Percentiles rank a stretch among this genome's conserved stretches.
These are phyloP conservation scores for Podaxis rugospora DNA, from an alignment of 768 basidiomycete genomes.

Conservation along the genomic window DNA sequence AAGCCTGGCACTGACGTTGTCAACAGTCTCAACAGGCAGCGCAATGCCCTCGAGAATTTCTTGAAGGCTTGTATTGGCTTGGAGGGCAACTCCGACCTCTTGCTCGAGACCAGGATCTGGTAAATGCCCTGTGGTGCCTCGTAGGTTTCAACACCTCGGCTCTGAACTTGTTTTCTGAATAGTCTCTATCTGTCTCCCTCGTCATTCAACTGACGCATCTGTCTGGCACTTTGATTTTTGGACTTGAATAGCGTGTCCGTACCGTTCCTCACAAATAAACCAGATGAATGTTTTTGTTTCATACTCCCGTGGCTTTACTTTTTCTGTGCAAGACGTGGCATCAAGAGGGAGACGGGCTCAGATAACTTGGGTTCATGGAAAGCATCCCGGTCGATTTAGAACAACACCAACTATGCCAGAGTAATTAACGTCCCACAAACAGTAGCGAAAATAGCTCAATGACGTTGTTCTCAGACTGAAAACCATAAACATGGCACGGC, in stretches of 20 bases:
- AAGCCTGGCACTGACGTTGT: conserved; percentile 93
- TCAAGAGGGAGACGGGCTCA: background rate
- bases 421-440: background rate
- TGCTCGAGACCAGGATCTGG: conserved; percentile 88
- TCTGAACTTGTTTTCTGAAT: background rate
- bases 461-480: background rate
- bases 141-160: background rate
- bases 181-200: background rate
- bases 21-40: conserved; percentile 93
- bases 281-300: too few relatives aligned
- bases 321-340: too few relatives aligned
- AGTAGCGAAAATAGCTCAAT: background rate
- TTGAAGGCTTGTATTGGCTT: conserved; percentile 92
- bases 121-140: conserved; percentile 31
- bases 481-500: background rate
- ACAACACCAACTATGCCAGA: too few relatives aligned
- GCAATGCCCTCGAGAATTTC: conserved; percentile 90
- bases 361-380: background rate
- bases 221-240: background rate
- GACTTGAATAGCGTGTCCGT: background rate
- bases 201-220: background rate
- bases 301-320: too few relatives aligned
- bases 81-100: conserved; percentile 74
- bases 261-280: background rate
- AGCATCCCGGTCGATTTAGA: background rate